Base-by-base conservation (phyloP, 2,329 filamentous ascomycete species). In the Periconia sp. region DNA sequence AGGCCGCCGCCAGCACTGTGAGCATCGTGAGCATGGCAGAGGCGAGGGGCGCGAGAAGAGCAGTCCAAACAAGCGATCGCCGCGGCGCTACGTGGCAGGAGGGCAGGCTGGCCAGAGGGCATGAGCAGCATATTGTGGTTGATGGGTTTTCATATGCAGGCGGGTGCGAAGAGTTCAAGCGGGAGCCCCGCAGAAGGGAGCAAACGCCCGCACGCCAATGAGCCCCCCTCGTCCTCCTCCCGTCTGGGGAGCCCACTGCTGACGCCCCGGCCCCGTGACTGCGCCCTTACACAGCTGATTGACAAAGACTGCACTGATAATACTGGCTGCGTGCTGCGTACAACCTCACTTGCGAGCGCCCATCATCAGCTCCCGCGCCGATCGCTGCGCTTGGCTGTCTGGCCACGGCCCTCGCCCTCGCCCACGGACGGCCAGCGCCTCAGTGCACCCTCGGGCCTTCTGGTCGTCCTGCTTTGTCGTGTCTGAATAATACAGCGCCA, bases 401-500 rank as follows among this genome's bases (percentile, higher is more conserved):
- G 28, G 8, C 7, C 10, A 16, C 32, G 8, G 18, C 4, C 16
- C 16, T 16, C 29, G 29, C 29, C 16, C 10, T 16, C 13, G 29
- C 29, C 13, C 5, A 16, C 11, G 16, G 6, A 6, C 4, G 13
- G 12, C 15, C 10, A 17, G 11, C 4, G 13, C 29, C 29, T 17
- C 13, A 17, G 29, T n/a, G n/a, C n/a, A n/a, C n/a, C n/a, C n/a
- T n/a, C n/a, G n/a, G n/a, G n/a, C n/a, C n/a, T n/a, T n/a, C n/a
- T n/a, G n/a, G n/a, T n/a, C n/a, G n/a, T n/a, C n/a, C 21, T 60
- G 62, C 59, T 67, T 65, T 54, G 62, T 66, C 53, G 60, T 61
- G 59, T 43, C 61, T 67, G 56, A 64, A 43, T 64, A 65, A 66
- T 64, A 31, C 43, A 18, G 23, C 9, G 22, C 18, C n/a, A n/a